Evolutionary conservation across 164 flowering plant genomes (phyloP).

Genomic region (Dillenia suffruticosa): DNA sequence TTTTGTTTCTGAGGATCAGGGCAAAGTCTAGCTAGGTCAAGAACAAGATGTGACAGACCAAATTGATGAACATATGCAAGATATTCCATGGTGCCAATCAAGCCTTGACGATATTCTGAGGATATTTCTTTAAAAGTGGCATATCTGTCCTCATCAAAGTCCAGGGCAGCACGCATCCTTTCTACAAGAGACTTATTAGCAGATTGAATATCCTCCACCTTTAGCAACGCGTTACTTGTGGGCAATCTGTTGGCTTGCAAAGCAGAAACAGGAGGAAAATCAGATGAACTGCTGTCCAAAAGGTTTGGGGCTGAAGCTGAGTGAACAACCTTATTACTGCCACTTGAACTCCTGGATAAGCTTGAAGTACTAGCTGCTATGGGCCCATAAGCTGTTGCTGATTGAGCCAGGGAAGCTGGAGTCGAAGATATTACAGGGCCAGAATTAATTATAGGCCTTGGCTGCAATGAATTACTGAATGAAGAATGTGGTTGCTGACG

Average conservation of each 20-base stretch:
- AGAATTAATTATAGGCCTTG: constrained; percentile 23
- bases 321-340: constrained; percentile 32
- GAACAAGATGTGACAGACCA: constrained; percentile 77
- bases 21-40: constrained; percentile 76
- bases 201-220: constrained; percentile 55
- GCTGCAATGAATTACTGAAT: constrained; percentile 17
- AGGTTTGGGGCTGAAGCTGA: constrained; percentile 55
- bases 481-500: constrained; percentile 20
- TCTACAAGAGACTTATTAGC: constrained; percentile 83
- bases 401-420: constrained; percentile 12
- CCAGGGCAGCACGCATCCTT: constrained; percentile 64
- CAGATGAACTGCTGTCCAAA: constrained; percentile 30
- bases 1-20: constrained; percentile 80
- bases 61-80: constrained; percentile 58
- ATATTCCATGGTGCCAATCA: constrained; percentile 48
- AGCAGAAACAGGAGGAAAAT: constrained; percentile 64
- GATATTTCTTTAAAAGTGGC: constrained; percentile 65
- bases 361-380: constrained; percentile 26
- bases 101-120: constrained; percentile 65
- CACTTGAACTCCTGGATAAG: constrained; percentile 22
- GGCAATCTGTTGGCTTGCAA: constrained; percentile 21
- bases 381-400: constrained; percentile 18
- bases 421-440: constrained; percentile 15
- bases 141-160: constrained; percentile 57
- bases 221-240: constrained; percentile 12